These are phyloP conservation scores for Penicillium sumatraense DNA, from an alignment of 2,329 filamentous ascomycete species.

Conservation along the genomic window DNA sequence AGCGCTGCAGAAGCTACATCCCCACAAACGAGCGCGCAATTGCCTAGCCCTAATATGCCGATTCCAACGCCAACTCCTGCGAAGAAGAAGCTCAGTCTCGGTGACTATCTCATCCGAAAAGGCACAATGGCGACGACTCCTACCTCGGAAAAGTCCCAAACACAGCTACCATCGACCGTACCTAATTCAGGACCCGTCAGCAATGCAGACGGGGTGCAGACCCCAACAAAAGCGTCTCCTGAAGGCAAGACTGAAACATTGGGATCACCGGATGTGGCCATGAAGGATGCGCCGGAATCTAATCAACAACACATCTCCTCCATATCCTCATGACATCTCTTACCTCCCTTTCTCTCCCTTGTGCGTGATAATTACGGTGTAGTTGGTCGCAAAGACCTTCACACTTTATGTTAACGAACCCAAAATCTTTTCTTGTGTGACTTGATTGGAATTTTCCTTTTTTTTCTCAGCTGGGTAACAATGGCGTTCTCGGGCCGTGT, in stretches of 20 bases:
- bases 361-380: constrained; percentile 17
- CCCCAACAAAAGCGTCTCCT: constrained; percentile 18
- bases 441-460: constrained; percentile 16
- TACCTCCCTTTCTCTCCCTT: constrained; percentile 3
- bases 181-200: constrained; percentile 18
- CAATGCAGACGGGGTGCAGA: constrained; percentile 11
- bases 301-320: constrained; percentile 34
- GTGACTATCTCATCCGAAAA: constrained; percentile 53
- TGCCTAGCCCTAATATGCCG: constrained; percentile 35
- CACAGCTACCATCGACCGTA: constrained; percentile 30
- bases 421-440: constrained; percentile 29
- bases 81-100: constrained; percentile 57
- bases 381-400: constrained; percentile 16
- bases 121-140: constrained; percentile 44
- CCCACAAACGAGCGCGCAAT: constrained; percentile 24
- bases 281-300: constrained; percentile 38
- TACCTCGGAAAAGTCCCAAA: constrained; percentile 45
- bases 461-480: constrained; percentile 4
- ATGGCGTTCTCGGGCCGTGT: constrained; percentile 24
- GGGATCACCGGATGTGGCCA: constrained; percentile 32
- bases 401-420: constrained; percentile 29
- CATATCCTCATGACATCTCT: constrained; percentile 29
- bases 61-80: constrained; percentile 53
- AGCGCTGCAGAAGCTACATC: constrained; percentile 31
- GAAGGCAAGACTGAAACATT: constrained; percentile 26